Base-by-base conservation (phyloP, 305 asterid genomes). In the Plantago lanceolata region DNA sequence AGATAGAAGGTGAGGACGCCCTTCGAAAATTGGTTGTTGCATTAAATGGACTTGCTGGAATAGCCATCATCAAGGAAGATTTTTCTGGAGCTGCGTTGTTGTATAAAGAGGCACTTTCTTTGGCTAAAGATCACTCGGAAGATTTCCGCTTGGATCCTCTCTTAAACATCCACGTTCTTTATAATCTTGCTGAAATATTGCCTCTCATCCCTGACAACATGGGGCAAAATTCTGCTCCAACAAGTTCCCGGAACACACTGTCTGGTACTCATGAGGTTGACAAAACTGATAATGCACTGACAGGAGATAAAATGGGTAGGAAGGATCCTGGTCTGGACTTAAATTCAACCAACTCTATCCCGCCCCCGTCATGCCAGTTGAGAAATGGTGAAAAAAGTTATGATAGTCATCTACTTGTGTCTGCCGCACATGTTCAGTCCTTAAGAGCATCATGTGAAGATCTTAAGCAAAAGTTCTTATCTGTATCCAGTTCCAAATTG, bases 101-200 rank as follows among this genome's bases (percentile, higher is more conserved):
- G 72, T 93, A 93, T 61, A 79, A 80, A 72, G 99, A 93, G 83
- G 94, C 97, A 13, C 77, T 93, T 70, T 75, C 80, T 70, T 72
- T 90, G 55, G 90, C 84, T 64, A 85, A 84, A 76, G 88, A 84
- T 73, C 89, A 93, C 73, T 73, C 81, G 37, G 88, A 77, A 44
- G 94, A 93, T 78, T 87, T 93, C 70, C 92, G 97, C 61, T 75
- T 93, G 84, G 99, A 93, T 78, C 95, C 96, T 71, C 82, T 93
- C 71, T 77, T 93, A 79, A 85, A 88, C 71, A 93, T 93, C 55
- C 99, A 93, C 81, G 80, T 93, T 70, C 87, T 82, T 78, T 85
- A 93, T 70, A 93, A 93, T 82, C 92, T 93, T 67, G 86, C 96
- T 64, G 99, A 93, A 73, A 57, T 78, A 67, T 73, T 85, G 59